Base-by-base conservation (phyloP, 1,284 basidiomycete genomes). In the Ceratobasidium sp. region DNA sequence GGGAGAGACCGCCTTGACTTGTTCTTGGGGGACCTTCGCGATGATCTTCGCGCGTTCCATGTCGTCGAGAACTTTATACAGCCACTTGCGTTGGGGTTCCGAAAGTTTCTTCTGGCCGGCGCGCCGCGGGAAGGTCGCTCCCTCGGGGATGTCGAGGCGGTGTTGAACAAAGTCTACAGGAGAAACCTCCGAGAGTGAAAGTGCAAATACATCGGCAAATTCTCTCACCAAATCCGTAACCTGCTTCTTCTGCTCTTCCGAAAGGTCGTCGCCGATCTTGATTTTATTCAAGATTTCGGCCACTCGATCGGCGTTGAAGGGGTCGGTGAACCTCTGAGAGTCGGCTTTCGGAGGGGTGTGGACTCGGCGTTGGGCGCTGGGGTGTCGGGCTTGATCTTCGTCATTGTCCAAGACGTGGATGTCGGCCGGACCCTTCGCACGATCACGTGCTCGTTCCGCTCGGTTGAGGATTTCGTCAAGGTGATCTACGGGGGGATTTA, bases 141-240 rank as follows among this genome's bases (percentile, higher is more conserved):
- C 64, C 1, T 59, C 23, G 20, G 70, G 66, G 17, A 82, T 61
- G 38, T 81, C 64, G 26, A 82, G 77, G 6, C 68, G 64, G 54
- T 81, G 79, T 15, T 66, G 42, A 17, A 56, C 68, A 38, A 77
- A 80, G 48, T 80, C 77, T 2, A 81, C 79, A 17, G 61, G 71
- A 13, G 33, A 50, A 15, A 82, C 79, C 61, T 82, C 80, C 15
- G 40, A 50, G 10, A 81, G 64, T 33, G 48, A 64, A 5, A 79
- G 76, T 1, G 80, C 80, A 40, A 79, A 82, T n/a, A 80, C 62
- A 33, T 80, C 79, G 12, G 80, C 79, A 66, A 76, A 80, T 56
- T 80, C 79, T 15, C 13, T 6, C 9, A 81, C 56, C 2, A 81
- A 46, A 9, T 50, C 59, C 20, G 61, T 26, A 7, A 80, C 77